Evolutionary conservation across 148 eudicot genomes (phyloP), one percentile per base, ranked within the genome.

Genomic region (Vaccinium corymbosum): DNA sequence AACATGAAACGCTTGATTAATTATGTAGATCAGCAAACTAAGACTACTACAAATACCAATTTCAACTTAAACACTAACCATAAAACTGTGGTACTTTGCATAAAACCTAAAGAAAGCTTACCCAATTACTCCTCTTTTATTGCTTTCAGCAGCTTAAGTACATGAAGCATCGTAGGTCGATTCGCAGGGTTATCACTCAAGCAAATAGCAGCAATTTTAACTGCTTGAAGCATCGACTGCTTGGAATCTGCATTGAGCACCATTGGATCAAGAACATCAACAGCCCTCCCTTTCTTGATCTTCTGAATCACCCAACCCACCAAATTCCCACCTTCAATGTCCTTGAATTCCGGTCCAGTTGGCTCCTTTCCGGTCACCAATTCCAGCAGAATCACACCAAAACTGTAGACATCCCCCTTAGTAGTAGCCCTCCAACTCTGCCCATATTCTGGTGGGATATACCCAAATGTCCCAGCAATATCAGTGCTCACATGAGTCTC

Each of bases 361-460:
- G 93, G 93, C 82, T 91, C 93, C 66, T 91, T 91, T 13, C 93
- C 91, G 0, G 91, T 91, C 66, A 89, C 86, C 86, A 91, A 71
- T 75, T 91, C 93, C 14, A 91, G 89, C 77, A 91, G 78, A 56
- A 91, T 91, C 55, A 91, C 93, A 1, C 93, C 93, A 68, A 89
- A 91, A 27, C 91, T 89, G 52, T 91, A 91, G 12, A 89, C 93
- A 53, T 91, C 93, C 1, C 93, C 93, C 81, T 86, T 88, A 0
- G 89, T 89, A 0, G 93, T 91, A 14, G 93, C 84, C 78, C 86
- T 88, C 91, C 93, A 91, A 76, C 90, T 91, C 82, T 88, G 93
- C 59, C 91, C 93, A 82, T 91, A 91, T 78, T 91, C 93, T 0
- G 93, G 93, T 4, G 93, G 93, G n/a, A 91, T 91, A 82, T 91